Conservation (phyloP, 805 yeast genomes). For the Kluyveromyces nonfermentans region DNA sequence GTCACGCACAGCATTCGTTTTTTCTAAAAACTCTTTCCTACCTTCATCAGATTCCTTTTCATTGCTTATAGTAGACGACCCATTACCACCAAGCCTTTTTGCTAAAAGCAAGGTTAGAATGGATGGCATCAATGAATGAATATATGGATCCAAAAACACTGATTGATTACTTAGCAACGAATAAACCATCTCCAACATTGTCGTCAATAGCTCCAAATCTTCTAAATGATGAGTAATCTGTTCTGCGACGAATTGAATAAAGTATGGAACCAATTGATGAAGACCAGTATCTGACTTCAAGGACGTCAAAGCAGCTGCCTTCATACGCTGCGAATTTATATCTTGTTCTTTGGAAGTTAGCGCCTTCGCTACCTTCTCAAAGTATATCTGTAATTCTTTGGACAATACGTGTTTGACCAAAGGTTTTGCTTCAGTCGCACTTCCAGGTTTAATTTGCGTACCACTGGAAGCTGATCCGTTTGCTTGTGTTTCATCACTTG, state of each 20-base stretch:
- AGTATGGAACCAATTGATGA: slow-evolving; percentile 93
- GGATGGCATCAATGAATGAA: slow-evolving; percentile 96
- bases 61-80: slow-evolving; percentile 24
- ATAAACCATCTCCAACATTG: slow-evolving; percentile 83
- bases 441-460: slow-evolving; percentile 29
- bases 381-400: slow-evolving; percentile 86
- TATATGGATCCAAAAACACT: slow-evolving; percentile 86
- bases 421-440: slow-evolving; percentile 66
- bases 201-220: slow-evolving; percentile 57
- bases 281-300: slow-evolving; percentile 88
- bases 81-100: slow-evolving; percentile 61
- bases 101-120: slow-evolving; percentile 83
- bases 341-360: slow-evolving; percentile 48
- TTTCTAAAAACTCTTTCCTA: slow-evolving; percentile 29
- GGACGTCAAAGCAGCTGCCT: slow-evolving; percentile 75
- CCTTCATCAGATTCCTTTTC: slow-evolving; percentile 23
- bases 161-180: slow-evolving; percentile 77
- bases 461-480: slow-evolving; percentile 21
- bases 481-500: slow-evolving; percentile 15
- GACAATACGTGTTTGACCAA: slow-evolving; percentile 91
- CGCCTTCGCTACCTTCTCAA: slow-evolving; percentile 81
- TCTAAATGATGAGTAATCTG: slow-evolving; percentile 83
- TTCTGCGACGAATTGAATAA: slow-evolving; percentile 92
- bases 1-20: slow-evolving; percentile 60
- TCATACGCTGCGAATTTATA: slow-evolving; percentile 34